phyloP scores from a whole-genome alignment of 306 rosid genomes.

The Vigna unguiculata region DNA sequence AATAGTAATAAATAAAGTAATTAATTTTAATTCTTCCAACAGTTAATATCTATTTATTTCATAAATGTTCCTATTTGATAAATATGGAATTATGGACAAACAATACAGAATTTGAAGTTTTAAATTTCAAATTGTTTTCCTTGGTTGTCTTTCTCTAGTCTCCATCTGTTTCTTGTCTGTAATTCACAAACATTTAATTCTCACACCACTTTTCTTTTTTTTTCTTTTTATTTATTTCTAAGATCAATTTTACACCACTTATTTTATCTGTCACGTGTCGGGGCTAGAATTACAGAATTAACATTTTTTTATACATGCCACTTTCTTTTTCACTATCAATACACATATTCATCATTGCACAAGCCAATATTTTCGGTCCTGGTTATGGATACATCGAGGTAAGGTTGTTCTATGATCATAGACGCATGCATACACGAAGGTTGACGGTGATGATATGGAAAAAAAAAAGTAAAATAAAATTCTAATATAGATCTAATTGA shows the following conservation, averaged over 20 bases:
- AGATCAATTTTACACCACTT: slow-evolving; percentile 43
- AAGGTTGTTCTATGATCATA: slow-evolving; percentile 41
- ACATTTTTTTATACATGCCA: slow-evolving; percentile 16
- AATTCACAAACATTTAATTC: slow-evolving; percentile 20
- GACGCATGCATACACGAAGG: slow-evolving; percentile 1
- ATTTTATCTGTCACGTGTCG: slow-evolving; percentile 35
- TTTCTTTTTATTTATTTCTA: slow-evolving; percentile 25
- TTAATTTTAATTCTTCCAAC: not conserved
- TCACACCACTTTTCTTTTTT: slow-evolving; percentile 3
- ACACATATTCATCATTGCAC: slow-evolving; percentile 5
- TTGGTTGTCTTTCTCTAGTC: not conserved
- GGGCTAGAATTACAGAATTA: slow-evolving; percentile 17
- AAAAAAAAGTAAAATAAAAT: not conserved
- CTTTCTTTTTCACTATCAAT: slow-evolving; percentile 22
- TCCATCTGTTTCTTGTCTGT: not conserved
- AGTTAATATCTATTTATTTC: not conserved
- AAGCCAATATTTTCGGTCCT: slow-evolving; percentile 31
- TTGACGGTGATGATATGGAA: slow-evolving; percentile 6
- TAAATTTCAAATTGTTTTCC: slow-evolving; percentile 6
- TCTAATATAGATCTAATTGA: not conserved
- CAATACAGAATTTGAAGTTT: not conserved
- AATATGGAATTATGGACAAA: not conserved
- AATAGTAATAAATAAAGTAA: not conserved
- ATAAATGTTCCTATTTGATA: not conserved
- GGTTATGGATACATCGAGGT: slow-evolving; percentile 38